Evolutionary conservation across 1,284 basidiomycete genomes (phyloP), one percentile per base, ranked within the genome.

Genomic region (Cerrena zonata): DNA sequence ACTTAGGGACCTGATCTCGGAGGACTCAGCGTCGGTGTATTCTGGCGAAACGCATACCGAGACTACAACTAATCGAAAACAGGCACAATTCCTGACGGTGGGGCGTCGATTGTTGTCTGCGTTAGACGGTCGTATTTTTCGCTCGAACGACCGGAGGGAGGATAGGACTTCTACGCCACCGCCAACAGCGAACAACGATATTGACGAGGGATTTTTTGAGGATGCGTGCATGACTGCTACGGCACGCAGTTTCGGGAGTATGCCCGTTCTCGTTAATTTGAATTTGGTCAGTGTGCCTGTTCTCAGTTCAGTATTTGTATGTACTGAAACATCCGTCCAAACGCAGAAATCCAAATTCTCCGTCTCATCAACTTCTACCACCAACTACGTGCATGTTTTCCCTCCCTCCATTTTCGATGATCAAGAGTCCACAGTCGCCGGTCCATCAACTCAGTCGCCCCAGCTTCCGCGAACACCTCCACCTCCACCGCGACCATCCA

Each of bases 341-440:
- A 43, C 22, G 18, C 44, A 78, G 78, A 66, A 60, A 50, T 79
- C 78, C 3, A 67, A 70, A 3, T 79, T 79, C 57, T 79, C 78
- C 19, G 69, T 71, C 19, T 74, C 77, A 34, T 77, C 77, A 4
- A 75, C 73, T 1, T 76, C 77, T 11, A 78, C 77, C 0, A 75
- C 74, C 22, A 68, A 70, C 49, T 75, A 74, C 53, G 61, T 77
- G 46, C 68, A 73, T 39, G 36, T 49, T 45, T 34, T 26, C 30
- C 50, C 41, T 47, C 46, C 34, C 30, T 47, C 36, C 52, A 62
- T 56, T 52, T 49, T 49, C 40, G 65, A 52, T 45, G 56, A 23
- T 41, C 38, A 10, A 42, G 44, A 11, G 41, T 48, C 37, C 49
- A 56, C 26, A 13, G 44, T 24, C 39, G 13, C 34, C 48, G 49